Evolutionary conservation across 116 monocot genomes (phyloP).

Genomic region (Cymodocea nodosa): DNA sequence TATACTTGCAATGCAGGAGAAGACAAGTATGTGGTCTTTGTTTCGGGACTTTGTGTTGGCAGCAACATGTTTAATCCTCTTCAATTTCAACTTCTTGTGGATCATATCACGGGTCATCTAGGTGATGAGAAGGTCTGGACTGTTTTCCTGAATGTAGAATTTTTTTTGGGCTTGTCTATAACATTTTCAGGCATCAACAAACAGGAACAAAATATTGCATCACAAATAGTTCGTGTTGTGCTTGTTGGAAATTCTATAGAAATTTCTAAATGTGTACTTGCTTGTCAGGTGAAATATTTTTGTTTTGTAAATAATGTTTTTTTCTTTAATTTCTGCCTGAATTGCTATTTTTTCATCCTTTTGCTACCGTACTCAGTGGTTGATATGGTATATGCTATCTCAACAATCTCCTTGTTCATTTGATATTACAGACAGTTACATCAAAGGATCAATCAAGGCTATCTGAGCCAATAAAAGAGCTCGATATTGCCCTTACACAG

Average conservation of each 20-base stretch:
- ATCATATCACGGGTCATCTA: constrained; percentile 88
- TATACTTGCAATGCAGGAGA: constrained; percentile 16
- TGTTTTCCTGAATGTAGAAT: not conserved
- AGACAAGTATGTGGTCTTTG: constrained; percentile 84
- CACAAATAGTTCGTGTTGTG: constrained; percentile 74
- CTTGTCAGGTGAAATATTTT: constrained; percentile 46
- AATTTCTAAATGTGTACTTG: constrained; percentile 53
- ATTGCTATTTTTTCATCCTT: not conserved
- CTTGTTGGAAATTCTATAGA: constrained; percentile 86
- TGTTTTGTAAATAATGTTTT: not conserved
- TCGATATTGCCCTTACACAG: constrained; percentile 91
- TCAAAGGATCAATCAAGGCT: constrained; percentile 68
- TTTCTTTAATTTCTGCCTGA: not conserved
- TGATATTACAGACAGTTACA: constrained; percentile 36
- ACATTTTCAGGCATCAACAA: not conserved
- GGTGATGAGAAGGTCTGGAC: constrained; percentile 74
- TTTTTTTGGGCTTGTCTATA: not conserved
- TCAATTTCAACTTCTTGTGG: constrained; percentile 92
- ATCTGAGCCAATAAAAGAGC: constrained; percentile 85
- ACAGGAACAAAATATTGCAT: constrained; percentile 74
- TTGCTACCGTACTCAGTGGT: not conserved
- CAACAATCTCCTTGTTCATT: not conserved
- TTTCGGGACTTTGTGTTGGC: constrained; percentile 82
- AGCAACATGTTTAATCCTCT: constrained; percentile 66
- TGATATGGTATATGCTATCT: not conserved